Conservation (phyloP, 2,329 filamentous ascomycete species). For the Coniella lustricola region DNA sequence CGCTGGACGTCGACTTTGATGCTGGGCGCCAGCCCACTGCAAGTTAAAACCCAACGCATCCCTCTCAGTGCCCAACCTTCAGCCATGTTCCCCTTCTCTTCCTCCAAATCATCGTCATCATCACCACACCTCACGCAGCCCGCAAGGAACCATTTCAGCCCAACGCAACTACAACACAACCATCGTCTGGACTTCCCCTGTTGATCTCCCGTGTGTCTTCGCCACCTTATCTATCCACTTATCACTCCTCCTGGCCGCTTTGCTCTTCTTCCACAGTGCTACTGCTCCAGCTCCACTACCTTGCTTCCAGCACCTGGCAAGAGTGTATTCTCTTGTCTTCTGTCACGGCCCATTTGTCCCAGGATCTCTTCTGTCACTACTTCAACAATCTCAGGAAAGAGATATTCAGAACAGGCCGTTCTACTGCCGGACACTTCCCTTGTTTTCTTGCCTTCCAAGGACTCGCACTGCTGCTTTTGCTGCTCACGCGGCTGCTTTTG, state of each 20-base stretch:
- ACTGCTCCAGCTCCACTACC: slow-evolving; percentile 13
- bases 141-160: slow-evolving; percentile 13
- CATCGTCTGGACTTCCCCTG: slow-evolving; percentile 11
- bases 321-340: neutral
- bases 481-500: slow-evolving; percentile 3
- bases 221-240: slow-evolving; percentile 13
- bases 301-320: slow-evolving; percentile 4
- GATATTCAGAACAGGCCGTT: slow-evolving; percentile 13
- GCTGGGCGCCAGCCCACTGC: slow-evolving; percentile 10
- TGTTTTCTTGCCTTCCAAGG: slow-evolving; percentile 7
- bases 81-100: slow-evolving; percentile 6
- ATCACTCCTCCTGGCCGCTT: neutral
- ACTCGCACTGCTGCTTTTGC: slow-evolving; percentile 1
- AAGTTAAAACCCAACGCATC: slow-evolving; percentile 17
- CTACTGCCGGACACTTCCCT: slow-evolving; percentile 5
- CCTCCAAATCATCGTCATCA: slow-evolving; percentile 2
- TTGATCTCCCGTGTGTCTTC: slow-evolving; percentile 15
- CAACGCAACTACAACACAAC: slow-evolving; percentile 7
- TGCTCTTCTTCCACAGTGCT: slow-evolving; percentile 2
- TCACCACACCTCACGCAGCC: slow-evolving; percentile 1
- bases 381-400: neutral
- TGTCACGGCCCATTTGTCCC: neutral
- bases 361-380: slow-evolving; percentile 4
- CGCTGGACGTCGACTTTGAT: slow-evolving; percentile 2
- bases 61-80: slow-evolving; percentile 15